These are phyloP conservation scores for Brassica juncea DNA, from an alignment of 345 rosid genomes.

Conservation along the genomic window DNA sequence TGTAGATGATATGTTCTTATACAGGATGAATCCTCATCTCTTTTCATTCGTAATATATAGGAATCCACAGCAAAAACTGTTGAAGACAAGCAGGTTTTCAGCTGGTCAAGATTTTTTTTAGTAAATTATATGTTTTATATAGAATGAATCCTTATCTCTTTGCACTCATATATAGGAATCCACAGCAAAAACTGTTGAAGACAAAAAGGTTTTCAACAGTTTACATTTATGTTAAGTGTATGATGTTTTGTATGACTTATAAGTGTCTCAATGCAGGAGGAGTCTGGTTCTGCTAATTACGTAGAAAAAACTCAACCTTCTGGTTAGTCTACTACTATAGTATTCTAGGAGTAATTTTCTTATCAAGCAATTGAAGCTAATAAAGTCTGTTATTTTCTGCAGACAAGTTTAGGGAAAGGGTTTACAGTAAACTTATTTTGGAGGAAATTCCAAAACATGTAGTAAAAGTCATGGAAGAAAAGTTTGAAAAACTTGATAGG, in stretches of 20 bases:
- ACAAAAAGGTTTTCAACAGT: background rate
- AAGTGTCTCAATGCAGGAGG: constrained; percentile 48
- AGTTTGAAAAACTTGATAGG: background rate
- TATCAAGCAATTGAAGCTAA: background rate
- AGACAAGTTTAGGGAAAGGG: constrained; percentile 80
- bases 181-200: background rate
- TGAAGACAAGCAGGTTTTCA: background rate
- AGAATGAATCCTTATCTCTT: background rate
- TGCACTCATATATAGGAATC: constrained; percentile 5
- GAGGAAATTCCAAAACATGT: constrained; percentile 82
- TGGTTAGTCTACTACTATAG: constrained; percentile 47
- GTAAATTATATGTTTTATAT: background rate
- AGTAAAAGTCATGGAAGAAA: constrained; percentile 79
- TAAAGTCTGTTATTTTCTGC: constrained; percentile 37
- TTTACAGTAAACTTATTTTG: constrained; percentile 49
- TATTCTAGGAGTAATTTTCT: background rate
- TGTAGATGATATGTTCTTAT: constrained; percentile 6
- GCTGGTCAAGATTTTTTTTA: background rate
- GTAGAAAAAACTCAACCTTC: constrained; percentile 56
- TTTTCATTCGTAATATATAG: background rate
- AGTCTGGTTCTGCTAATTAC: constrained; percentile 58
- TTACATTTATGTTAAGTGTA: background rate
- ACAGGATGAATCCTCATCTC: background rate
- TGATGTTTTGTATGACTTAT: background rate
- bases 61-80: background rate